Percentiles rank a stretch among this genome's conserved stretches.
phyloP scores from a whole-genome alignment of 2,329 filamentous ascomycete genomes.

The Clathrospora elynae region DNA sequence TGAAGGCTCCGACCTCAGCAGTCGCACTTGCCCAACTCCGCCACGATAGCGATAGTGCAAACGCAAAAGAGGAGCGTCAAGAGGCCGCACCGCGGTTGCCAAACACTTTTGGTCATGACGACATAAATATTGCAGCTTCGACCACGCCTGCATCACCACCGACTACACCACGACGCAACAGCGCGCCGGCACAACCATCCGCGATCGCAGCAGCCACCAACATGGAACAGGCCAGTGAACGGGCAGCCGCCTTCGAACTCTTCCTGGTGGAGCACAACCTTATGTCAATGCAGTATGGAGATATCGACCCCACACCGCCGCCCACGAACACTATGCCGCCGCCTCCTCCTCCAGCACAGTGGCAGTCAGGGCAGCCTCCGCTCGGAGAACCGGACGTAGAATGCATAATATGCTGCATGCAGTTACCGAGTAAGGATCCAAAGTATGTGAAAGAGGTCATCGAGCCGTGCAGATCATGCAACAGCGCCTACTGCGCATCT shows the following conservation, averaged over 20 bases:
- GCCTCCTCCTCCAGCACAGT: neutral
- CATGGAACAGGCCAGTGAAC: neutral
- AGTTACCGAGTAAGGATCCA: slow-evolving; percentile 15
- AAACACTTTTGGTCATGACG: slow-evolving; percentile 10
- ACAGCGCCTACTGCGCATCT: slow-evolving; percentile 38
- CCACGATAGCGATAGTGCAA: slow-evolving; percentile 18
- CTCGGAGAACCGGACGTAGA: slow-evolving; percentile 6
- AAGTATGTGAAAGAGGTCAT: slow-evolving; percentile 13
- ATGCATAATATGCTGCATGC: slow-evolving; percentile 33
- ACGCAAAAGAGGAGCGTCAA: slow-evolving; percentile 17
- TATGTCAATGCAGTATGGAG: slow-evolving; percentile 14
- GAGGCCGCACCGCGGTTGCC: slow-evolving; percentile 1
- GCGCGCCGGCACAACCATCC: slow-evolving; percentile 11
- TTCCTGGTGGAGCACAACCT: slow-evolving; percentile 12
- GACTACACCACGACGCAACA: slow-evolving; percentile 18
- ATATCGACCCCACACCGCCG: slow-evolving; percentile 1
- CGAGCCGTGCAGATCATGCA: slow-evolving; percentile 43
- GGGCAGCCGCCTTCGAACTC: slow-evolving; percentile 6
- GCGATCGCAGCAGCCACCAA: slow-evolving; percentile 1
- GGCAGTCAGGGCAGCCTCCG: neutral
- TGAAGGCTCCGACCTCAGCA: slow-evolving; percentile 24
- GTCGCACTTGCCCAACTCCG: slow-evolving; percentile 17
- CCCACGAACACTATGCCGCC: neutral
- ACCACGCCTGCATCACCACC: slow-evolving; percentile 1
- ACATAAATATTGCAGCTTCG: slow-evolving; percentile 11